Evolutionary conservation across 1,139 yeast genomes (phyloP), one percentile per base, ranked within the genome.

Genomic region (Diutina scorzettiae): DNA sequence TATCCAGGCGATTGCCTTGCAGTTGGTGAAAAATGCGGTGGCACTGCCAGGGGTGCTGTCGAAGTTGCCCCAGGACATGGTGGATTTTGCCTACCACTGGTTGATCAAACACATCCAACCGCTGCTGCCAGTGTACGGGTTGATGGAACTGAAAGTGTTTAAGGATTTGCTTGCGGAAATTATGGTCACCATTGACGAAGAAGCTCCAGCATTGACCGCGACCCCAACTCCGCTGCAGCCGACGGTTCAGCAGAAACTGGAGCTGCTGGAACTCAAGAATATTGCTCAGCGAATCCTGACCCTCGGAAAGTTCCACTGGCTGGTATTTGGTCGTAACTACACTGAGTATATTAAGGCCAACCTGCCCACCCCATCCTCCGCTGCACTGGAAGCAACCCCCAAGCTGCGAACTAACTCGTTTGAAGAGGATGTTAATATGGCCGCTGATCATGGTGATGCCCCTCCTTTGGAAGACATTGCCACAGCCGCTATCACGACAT

Each of bases 91-190:
- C 42, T 75, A 76, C 57, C 76, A 79, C 50, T 86, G 96, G 96
- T 68, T 86, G 41, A 67, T 81, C 43, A 82, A 81, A 55, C 95
- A 86, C 59, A 81, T 87, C 20, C 95, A 84, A 59, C 95, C 95
- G 41, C 66, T 66, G 48, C 79, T 91, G n/a, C 78, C 76, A 44
- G 81, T 86, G 37, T 86, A 86, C 58, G 80, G 81, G 12, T 69
- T 85, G 43, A 69, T 86, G 71, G 96, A 86, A 60, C 69, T 71
- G 41, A 77, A 79, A 48, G 67, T 78, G 19, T 78, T 81, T 57
- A 71, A 71, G 46, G 70, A 66, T 45, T 63, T 76, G 45, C 57
- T 62, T 37, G 57, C 58, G 4, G 67, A 64, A 44, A 61, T 66
- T 30, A 48, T 53, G 30, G 31, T 41, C 36, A 44, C 42, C 30